A percentile compares a stretch with the other conserved stretches of the same genome.
Conservation (phyloP, 2,329 filamentous ascomycete genomes). For the Colletotrichum kahawae region DNA sequence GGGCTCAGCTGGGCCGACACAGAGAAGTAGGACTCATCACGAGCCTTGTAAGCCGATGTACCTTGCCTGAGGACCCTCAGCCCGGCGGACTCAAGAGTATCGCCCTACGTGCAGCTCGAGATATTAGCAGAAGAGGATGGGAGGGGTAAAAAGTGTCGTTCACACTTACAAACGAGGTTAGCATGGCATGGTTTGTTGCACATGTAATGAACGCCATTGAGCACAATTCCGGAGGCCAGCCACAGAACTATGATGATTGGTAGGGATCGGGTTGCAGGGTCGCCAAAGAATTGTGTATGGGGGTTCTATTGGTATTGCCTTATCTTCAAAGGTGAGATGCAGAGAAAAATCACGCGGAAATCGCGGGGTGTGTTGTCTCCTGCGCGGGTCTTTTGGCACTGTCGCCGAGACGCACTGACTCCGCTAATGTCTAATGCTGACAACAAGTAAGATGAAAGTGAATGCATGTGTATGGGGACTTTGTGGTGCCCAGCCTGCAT, state of each 20-base stretch:
- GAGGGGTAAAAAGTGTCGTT: accelerated
- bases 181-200: background rate
- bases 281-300: background rate
- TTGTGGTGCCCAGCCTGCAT: background rate
- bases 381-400: background rate
- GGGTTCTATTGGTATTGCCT: no score
- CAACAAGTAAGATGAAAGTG: background rate
- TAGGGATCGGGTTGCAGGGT: background rate
- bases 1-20: background rate
- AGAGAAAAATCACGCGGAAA: background rate
- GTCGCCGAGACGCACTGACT: background rate
- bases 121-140: background rate
- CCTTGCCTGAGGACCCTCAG: background rate
- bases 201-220: background rate
- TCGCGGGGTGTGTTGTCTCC: background rate
- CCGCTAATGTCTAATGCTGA: background rate
- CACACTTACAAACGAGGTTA: background rate
- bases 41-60: background rate
- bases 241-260: accelerated
- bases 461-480: background rate
- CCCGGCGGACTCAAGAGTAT: background rate
- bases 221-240: no score
- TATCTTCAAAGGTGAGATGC: no score
- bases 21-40: background rate
- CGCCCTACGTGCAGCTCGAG: background rate